These are phyloP conservation scores for Yamadazyma taylorii DNA, from an alignment of 1,139 yeast genomes.

Conservation along the genomic window DNA sequence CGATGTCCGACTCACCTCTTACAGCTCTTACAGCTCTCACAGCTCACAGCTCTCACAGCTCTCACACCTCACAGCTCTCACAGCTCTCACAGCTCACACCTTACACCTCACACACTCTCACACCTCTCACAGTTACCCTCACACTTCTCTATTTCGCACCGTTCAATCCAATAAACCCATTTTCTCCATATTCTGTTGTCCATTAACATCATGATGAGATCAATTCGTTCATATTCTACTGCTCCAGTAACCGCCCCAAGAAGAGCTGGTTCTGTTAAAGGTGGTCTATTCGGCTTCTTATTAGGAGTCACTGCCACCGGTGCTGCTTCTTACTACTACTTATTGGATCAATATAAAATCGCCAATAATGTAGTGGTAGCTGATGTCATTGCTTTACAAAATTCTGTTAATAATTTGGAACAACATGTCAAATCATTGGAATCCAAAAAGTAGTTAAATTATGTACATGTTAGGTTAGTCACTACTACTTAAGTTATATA, in stretches of 20 bases:
- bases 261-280: slow-evolving; percentile 61
- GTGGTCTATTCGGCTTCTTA: slow-evolving; percentile 73
- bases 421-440: slow-evolving; percentile 60
- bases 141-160: too few species aligned
- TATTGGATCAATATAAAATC: slow-evolving; percentile 73
- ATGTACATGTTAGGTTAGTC: slow-evolving; percentile 1
- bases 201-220: slow-evolving; percentile 7
- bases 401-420: slow-evolving; percentile 67
- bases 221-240: slow-evolving; percentile 33
- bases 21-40: too few species aligned
- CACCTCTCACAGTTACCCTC: too few species aligned
- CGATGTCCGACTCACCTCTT: too few species aligned
- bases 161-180: not conserved
- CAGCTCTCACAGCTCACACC: too few species aligned
- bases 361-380: slow-evolving; percentile 72
- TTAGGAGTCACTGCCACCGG: slow-evolving; percentile 77
- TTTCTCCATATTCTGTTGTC: not conserved
- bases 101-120: too few species aligned
- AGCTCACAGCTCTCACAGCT: too few species aligned
- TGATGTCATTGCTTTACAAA: slow-evolving; percentile 71
- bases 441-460: slow-evolving; percentile 36
- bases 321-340: slow-evolving; percentile 71
- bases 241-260: slow-evolving; percentile 17
- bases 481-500: not conserved
- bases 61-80: too few species aligned